These are phyloP conservation scores for Fonsecaea erecta DNA, from an alignment of 2,329 filamentous ascomycete genomes.

Conservation along the genomic window DNA sequence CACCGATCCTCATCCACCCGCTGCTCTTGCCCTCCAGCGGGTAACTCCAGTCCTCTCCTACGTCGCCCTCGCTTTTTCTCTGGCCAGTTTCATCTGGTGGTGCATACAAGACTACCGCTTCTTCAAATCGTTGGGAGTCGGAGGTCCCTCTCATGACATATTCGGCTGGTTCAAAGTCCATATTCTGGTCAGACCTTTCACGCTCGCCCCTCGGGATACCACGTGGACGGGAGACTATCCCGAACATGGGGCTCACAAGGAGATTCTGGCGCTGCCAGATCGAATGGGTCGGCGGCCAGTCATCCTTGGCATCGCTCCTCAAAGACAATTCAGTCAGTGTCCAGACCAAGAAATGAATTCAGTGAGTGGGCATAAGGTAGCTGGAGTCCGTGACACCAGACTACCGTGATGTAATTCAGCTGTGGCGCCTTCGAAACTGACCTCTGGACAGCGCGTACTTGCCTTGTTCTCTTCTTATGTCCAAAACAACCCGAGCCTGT, in stretches of 20 bases:
- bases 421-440: conserved; percentile 1
- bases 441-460: conserved; percentile 22
- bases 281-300: conserved; percentile 67
- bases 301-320: conserved; percentile 78
- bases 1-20: conserved; percentile 23
- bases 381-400: background rate
- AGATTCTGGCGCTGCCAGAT: conserved; percentile 62
- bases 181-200: conserved; percentile 31
- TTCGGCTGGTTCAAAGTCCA: conserved; percentile 43
- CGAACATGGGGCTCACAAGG: conserved; percentile 24
- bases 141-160: conserved; percentile 45
- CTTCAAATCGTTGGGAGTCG: conserved; percentile 45
- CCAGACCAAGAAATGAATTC: conserved; percentile 56
- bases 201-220: conserved; percentile 23
- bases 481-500: conserved; percentile 23
- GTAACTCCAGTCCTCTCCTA: conserved; percentile 18
- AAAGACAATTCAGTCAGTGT: conserved; percentile 75
- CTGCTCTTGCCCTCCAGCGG: conserved; percentile 2
- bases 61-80: conserved; percentile 11
- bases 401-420: background rate
- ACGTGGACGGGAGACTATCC: conserved; percentile 31
- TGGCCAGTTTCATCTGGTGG: conserved; percentile 23
- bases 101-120: conserved; percentile 43
- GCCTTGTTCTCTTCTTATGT: conserved; percentile 27
- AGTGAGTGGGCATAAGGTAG: conserved; percentile 11